These are phyloP conservation scores for Pythium monospermum DNA, from an alignment of 352 stramenopile species.

Conservation along the genomic window DNA sequence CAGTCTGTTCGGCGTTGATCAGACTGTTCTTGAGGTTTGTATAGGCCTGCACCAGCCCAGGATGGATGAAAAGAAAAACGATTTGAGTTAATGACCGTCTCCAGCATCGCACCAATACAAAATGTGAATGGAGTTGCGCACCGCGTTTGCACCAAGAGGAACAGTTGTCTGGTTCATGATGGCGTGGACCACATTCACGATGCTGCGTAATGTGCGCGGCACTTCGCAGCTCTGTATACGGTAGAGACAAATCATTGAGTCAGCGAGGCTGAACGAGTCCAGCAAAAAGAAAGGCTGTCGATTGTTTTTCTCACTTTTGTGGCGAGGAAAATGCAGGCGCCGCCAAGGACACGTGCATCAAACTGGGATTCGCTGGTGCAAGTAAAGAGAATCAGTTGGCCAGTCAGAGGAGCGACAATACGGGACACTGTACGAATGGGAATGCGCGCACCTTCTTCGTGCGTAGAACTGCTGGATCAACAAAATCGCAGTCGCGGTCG, in stretches of 20 bases:
- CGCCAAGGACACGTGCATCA: slow-evolving; percentile 16
- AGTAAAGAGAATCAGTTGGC: not conserved
- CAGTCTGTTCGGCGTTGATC: slow-evolving; percentile 49
- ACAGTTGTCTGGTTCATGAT: slow-evolving; percentile 21
- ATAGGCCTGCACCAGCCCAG: slow-evolving; percentile 28
- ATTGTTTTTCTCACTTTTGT: slow-evolving; percentile 18
- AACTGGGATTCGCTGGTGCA: slow-evolving; percentile 10
- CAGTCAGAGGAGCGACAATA: no score
- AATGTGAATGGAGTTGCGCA: slow-evolving; percentile 22
- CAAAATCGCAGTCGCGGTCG: slow-evolving; percentile 17
- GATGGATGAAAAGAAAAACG: no score
- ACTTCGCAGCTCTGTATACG: slow-evolving; percentile 34
- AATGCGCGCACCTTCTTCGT: slow-evolving; percentile 1
- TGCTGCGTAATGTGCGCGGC: slow-evolving; percentile 38
- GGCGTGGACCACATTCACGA: slow-evolving; percentile 49
- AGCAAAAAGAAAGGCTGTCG: slow-evolving; percentile 3
- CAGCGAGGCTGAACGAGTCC: not conserved
- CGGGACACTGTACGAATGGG: no score
- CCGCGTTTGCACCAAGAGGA: slow-evolving; percentile 29
- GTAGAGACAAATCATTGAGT: not conserved
- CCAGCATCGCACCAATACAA: no score
- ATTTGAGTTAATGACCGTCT: not conserved
- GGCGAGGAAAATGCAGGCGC: slow-evolving; percentile 24
- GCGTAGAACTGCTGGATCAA: slow-evolving; percentile 22
- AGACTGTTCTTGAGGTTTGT: slow-evolving; percentile 36